phyloP scores from a whole-genome alignment of 2,329 filamentous ascomycete genomes.

The Phyllosticta capitalensis region DNA sequence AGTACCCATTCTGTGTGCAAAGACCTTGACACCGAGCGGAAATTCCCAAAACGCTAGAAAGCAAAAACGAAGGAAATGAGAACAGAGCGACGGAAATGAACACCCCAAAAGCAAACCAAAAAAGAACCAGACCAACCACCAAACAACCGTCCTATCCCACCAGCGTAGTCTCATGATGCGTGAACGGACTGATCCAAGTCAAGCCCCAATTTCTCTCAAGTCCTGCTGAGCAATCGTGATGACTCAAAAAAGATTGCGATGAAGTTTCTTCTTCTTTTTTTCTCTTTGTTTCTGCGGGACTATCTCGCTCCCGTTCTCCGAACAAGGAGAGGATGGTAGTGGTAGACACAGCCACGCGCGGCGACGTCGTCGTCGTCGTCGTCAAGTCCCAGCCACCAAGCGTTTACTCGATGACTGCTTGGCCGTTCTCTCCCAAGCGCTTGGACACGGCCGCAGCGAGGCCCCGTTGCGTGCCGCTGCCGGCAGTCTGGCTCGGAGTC shows the following conservation, averaged over 20 bases:
- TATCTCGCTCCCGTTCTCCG: no score
- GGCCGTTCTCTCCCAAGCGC: constrained; percentile 1
- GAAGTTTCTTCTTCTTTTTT: no score
- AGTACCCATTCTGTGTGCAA: neutral
- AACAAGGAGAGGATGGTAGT: neutral
- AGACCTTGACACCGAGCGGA: neutral
- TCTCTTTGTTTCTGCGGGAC: no score
- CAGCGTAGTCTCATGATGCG: neutral
- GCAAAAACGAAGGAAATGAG: neutral
- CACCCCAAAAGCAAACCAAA: neutral
- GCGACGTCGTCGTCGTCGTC: no score
- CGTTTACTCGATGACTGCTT: neutral
- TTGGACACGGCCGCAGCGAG: constrained; percentile 9
- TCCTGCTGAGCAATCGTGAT: neutral
- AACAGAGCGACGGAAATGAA: neutral
- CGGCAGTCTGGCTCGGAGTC: neutral
- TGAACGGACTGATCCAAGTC: neutral
- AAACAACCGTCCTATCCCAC: neutral
- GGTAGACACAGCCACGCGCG: neutral
- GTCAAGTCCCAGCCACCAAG: neutral
- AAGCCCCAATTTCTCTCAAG: neutral
- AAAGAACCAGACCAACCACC: neutral
- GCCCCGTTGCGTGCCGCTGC: neutral
- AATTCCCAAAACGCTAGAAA: neutral
- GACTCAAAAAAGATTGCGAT: neutral